These are phyloP conservation scores for Dendrobium officinale DNA, from an alignment of 106 monocot species.

Conservation along the genomic window DNA sequence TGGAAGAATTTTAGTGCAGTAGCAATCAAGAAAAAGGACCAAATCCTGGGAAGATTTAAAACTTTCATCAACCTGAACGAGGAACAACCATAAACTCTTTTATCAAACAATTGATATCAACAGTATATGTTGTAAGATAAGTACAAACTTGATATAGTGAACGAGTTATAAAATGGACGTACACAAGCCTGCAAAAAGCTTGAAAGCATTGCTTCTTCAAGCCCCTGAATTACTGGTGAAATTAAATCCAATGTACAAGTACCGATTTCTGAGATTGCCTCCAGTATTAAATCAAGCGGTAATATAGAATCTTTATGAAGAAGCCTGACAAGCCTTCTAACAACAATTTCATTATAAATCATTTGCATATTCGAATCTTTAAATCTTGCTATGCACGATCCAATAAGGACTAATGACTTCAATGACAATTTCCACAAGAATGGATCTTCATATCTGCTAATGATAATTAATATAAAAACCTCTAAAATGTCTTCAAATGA, in stretches of 20 bases:
- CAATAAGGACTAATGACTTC: slow-evolving; percentile 56
- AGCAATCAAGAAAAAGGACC: slow-evolving; percentile 57
- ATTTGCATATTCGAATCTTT: slow-evolving; percentile 32
- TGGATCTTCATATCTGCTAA: slow-evolving; percentile 20
- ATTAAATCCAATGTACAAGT: slow-evolving; percentile 28
- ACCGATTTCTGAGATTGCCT: slow-evolving; percentile 57
- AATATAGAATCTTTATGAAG: slow-evolving; percentile 30
- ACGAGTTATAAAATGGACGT: slow-evolving; percentile 15
- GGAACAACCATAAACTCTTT: slow-evolving; percentile 2
- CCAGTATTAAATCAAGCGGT: slow-evolving; percentile 48
- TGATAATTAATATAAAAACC: slow-evolving; percentile 42
- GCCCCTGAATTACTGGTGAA: slow-evolving; percentile 36
- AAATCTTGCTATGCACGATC: slow-evolving; percentile 36
- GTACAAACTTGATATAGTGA: neutral
- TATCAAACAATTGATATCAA: neutral
- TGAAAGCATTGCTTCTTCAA: slow-evolving; percentile 57
- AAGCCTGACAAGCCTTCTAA: slow-evolving; percentile 53
- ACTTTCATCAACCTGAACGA: slow-evolving; percentile 37
- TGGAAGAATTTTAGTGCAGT: slow-evolving; percentile 57
- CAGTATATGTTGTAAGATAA: neutral
- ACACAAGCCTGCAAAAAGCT: slow-evolving; percentile 48
- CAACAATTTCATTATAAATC: slow-evolving; percentile 41
- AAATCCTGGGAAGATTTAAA: slow-evolving; percentile 30
- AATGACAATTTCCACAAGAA: slow-evolving; percentile 61
- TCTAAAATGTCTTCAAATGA: slow-evolving; percentile 48